Base-by-base conservation (phyloP, 2,329 filamentous ascomycete genomes). In the Zymoseptoria crescenta region DNA sequence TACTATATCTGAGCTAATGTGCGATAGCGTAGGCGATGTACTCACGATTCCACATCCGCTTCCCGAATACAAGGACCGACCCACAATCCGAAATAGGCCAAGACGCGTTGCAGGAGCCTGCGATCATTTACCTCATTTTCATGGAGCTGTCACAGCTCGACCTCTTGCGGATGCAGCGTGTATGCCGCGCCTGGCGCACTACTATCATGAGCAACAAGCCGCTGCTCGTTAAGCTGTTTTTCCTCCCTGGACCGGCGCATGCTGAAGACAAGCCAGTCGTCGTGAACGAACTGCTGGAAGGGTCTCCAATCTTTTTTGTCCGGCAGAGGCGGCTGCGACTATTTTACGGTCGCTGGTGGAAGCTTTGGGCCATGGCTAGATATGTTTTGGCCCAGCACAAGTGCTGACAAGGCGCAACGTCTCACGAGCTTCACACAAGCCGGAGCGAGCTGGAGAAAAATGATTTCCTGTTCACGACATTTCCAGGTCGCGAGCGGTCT, bases 391-490 rank as follows among this genome's bases (percentile, higher is more conserved):
- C n/a, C n/a, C n/a, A n/a, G n/a, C n/a, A 20, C 19, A n/a, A 50
- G 8, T 13, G 13, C 49, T 13, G 6, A 20, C 21, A 20, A 8
- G 3, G 13, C 19, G 9, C 13, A 8, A 16, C 53, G 24, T 35
- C 29, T n/a, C n/a, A n/a, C n/a, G n/a, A n/a, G n/a, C n/a, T n/a
- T n/a, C n/a, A n/a, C n/a, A n/a, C n/a, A n/a, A n/a, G n/a, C 30
- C n/a, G 53, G 21, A 8, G 53, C 53, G n/a, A 55, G 53, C 53
- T 55, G 53, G 53, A 30, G 53, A 27, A 19, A 35, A 16, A 55
- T 55, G 53, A 16, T 55, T 10, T 30, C 53, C 7, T 27, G 19
- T 9, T 8, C 19, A 20, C 19, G 19, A n/a, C 16, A 8, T 50
- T 50, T 50, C 49, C n/a, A 8, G 21, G 49, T n/a, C 6, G 9